Evolutionary conservation across 1,139 yeast species (phyloP), one percentile per base, ranked within the genome.

Genomic region (Tardiomyces blankii): DNA sequence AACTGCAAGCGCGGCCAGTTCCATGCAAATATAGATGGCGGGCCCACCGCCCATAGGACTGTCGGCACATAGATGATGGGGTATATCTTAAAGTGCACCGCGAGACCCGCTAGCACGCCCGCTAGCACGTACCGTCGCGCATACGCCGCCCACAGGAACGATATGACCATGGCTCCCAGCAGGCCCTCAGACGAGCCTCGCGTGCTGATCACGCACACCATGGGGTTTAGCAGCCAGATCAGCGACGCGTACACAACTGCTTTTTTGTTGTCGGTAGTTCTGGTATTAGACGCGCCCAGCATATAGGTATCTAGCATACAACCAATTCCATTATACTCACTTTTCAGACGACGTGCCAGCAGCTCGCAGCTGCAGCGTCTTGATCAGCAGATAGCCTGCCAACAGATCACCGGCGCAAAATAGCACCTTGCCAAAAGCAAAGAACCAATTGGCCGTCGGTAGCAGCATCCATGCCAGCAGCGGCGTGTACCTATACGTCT

Each of bases 131-230:
- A 55, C 28, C 67, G 58, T 1, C 66, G 63, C 11, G 60, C 60
- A 53, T 76, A 79, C 1, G 85, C 68, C 0, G 68, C 64, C 64
- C 67, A 68, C 35, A 68, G 53, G 40, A 82, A 69, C 13, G 74
- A 62, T 73, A 88, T 75, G 2, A 88, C 75, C 56, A 89, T 69
- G 23, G 85, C 89, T 1, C 95, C 87, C 42, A 91, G 67, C 1
- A 91, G 72, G 51, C 96, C 89, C 60, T 91, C 98, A 0, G 96
- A 83, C 18, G 94, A 85, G 0, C 98, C 98, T 46, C 98, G 69
- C 0, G 97, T 88, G 51, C 94, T 82, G 41, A 91, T 91, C 1
- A 95, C 88, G 30, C 84, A 78, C 0, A 89, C 98, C 93, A 91
- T 85, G 12, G 98, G 98, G 62, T 91, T 91, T 54, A 87, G 70